Percentiles rank a stretch among this genome's conserved stretches.
Evolutionary conservation across 2,329 filamentous ascomycete genomes (phyloP).

Genomic region (Westerdykella sp.): DNA sequence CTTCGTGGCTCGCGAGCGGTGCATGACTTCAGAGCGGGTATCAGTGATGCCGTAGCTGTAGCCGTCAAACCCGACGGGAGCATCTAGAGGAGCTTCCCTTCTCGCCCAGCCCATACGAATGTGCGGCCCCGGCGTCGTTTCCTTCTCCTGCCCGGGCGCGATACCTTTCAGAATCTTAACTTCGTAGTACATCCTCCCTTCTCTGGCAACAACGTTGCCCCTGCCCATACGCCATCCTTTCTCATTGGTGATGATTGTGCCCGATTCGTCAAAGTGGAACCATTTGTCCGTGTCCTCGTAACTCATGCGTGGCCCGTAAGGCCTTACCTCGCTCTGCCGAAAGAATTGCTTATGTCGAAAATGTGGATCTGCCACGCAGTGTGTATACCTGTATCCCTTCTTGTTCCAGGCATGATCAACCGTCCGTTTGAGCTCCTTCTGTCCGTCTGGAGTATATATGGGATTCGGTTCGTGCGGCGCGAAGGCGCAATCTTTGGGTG

Average conservation of each 20-base stretch:
- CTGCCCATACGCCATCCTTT: constrained; percentile 90
- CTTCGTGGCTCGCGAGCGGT: constrained; percentile 87
- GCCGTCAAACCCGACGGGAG: constrained; percentile 78
- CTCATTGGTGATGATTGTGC: constrained; percentile 74
- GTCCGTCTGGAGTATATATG: constrained; percentile 38
- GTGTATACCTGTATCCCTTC: constrained; percentile 76
- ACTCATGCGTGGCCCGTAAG: constrained; percentile 77
- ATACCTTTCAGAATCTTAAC: constrained; percentile 80
- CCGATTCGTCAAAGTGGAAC: constrained; percentile 71
- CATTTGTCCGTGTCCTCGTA: constrained; percentile 86
- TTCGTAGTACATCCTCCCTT: constrained; percentile 92
- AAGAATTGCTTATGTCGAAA: constrained; percentile 87
- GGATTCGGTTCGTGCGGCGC: constrained; percentile 43
- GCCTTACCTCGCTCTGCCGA: constrained; percentile 77
- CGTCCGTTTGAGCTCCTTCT: constrained; percentile 43
- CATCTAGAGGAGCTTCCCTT: constrained; percentile 73
- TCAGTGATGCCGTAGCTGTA: constrained; percentile 95
- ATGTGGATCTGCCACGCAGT: constrained; percentile 80
- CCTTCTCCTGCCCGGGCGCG: constrained; percentile 41
- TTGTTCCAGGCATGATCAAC: constrained; percentile 57
- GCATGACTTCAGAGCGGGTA: constrained; percentile 81
- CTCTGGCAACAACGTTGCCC: constrained; percentile 81
- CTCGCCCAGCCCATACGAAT: constrained; percentile 83
- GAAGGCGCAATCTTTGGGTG: constrained; percentile 44
- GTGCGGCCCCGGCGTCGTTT: constrained; percentile 46